phyloP scores from a whole-genome alignment of 225 moss, liverwort and hornwort genomes.

The Straminergon stramineum region DNA sequence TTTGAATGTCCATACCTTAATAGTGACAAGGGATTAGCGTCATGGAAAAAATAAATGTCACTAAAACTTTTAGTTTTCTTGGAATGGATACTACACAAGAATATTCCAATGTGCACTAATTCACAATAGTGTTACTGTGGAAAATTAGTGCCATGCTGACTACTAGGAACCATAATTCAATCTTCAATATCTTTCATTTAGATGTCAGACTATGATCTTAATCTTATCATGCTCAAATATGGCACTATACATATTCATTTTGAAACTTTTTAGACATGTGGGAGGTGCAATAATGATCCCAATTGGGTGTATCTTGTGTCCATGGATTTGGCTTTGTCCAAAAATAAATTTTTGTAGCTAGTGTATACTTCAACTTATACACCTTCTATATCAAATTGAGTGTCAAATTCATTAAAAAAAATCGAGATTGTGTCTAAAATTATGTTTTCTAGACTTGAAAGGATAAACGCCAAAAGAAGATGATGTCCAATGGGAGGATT shows the following conservation, averaged over 20 bases:
- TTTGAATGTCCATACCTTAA: neutral
- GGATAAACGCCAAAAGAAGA: too few species aligned
- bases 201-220: neutral
- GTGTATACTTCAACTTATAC: neutral
- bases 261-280: neutral
- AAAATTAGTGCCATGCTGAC: neutral
- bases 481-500: too few species aligned
- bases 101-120: neutral
- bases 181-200: neutral
- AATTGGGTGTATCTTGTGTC: neutral
- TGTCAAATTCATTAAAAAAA: neutral
- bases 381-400: neutral
- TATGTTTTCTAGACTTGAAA: neutral
- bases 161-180: neutral
- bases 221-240: neutral
- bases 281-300: neutral
- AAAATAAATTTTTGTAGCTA: neutral
- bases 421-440: neutral
- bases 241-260: neutral
- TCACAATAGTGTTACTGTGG: neutral
- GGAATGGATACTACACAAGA: neutral
- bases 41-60: rapidly evolving
- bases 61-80: neutral
- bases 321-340: rapidly evolving
- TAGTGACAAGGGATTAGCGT: rapidly evolving